Evolutionary conservation across 768 basidiomycete species (phyloP).

Genomic region (Mycena latifolia): DNA sequence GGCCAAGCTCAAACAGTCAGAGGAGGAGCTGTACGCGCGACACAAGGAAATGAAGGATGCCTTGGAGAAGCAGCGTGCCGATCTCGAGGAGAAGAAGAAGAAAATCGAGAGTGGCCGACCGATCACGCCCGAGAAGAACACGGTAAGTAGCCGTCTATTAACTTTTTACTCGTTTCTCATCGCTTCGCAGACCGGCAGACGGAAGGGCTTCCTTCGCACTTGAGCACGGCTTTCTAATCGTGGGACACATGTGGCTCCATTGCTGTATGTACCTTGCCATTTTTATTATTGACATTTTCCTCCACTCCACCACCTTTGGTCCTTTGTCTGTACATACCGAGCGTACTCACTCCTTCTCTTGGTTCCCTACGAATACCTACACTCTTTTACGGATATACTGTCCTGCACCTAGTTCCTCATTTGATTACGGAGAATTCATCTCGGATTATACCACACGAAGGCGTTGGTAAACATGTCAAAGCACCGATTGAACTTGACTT

Average conservation of each 20-base stretch:
- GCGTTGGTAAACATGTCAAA: constrained; percentile 11
- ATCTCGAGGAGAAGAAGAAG: constrained; percentile 99
- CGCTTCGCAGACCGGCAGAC: constrained; percentile 64
- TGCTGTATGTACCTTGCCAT: constrained; percentile 46
- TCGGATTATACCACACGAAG: constrained; percentile 50
- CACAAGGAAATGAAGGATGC: constrained; percentile 99
- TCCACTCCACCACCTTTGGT: constrained; percentile 40
- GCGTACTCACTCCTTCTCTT: constrained; percentile 59
- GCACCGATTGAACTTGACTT: constrained; percentile 42
- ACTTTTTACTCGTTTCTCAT: constrained; percentile 33
- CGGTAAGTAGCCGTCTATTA: constrained; percentile 62
- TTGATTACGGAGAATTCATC: constrained; percentile 57
- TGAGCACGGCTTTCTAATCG: constrained; percentile 49
- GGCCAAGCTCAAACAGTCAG: constrained; percentile 97
- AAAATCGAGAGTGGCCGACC: constrained; percentile 95
- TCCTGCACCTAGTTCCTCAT: constrained; percentile 54
- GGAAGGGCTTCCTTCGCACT: constrained; percentile 83
- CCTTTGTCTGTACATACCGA: constrained; percentile 51
- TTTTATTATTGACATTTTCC: constrained; percentile 46
- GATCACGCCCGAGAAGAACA: constrained; percentile 93
- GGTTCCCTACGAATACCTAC: constrained; percentile 65
- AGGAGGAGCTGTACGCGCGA: constrained; percentile 98
- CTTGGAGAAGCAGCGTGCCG: constrained; percentile 93
- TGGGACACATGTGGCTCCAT: constrained; percentile 46
- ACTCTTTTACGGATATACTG: constrained; percentile 71